Evolutionary conservation across 108 stramenopile species (phyloP), one percentile per base, ranked within the genome.

Genomic region (Skeletonema grethae): DNA sequence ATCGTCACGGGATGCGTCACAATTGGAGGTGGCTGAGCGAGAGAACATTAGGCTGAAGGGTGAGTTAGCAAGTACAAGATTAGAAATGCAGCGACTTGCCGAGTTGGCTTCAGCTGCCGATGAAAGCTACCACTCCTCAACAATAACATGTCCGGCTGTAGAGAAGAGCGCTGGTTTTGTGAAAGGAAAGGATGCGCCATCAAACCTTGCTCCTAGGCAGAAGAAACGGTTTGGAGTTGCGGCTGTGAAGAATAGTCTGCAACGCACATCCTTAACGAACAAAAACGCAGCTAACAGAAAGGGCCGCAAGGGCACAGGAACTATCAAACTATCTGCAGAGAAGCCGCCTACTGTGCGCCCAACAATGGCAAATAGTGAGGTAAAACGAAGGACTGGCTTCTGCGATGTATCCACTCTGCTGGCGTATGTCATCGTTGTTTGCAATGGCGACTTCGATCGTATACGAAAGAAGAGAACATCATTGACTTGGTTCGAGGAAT

Each of bases 401-500:
- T 39, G 2, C 1, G 36, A 20, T 58, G 69, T 50, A 68, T 24
- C n/a, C 11, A 12, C 53, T 4, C 8, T 77, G 24, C 30, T 77
- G 1, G n/a, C 56, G 7, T 77, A 68, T 22, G 48, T 68, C 1
- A 32, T 76, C 31, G 3, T 68, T 11, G 57, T 66, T 20, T 77
- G 76, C 55, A 57, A 69, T 57, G 77, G 70, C 1, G 77, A 78
- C 32, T 10, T 55, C 16, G 46, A 60, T 15, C 8, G 29, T 2
- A 73, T 79, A 22, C 4, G 9, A 4, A 29, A 39, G 41, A 35
- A 65, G 43, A 9, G 34, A 7, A 53, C 77, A n/a, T 73, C 61
- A 0, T 29, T 79, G 5, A 68, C 77, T 12, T 73, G 72, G 72
- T 79, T 62, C 41, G 65, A 79, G 53, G 77, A 79, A 38, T 79